Evolutionary conservation across 352 stramenopile species (phyloP).

Genomic region (Globisporangium paroecandrum): DNA sequence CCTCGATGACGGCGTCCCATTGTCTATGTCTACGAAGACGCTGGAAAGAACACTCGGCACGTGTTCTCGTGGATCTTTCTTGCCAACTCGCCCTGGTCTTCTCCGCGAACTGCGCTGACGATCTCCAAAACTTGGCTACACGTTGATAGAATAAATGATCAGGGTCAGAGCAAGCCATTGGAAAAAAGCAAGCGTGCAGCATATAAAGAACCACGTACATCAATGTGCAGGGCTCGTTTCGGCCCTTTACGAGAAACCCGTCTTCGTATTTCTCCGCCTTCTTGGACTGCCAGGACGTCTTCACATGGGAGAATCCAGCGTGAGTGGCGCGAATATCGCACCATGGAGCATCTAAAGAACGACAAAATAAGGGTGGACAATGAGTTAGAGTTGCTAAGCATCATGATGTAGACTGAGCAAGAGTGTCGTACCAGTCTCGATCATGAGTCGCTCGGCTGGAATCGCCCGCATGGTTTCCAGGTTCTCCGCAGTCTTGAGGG

Average conservation of each 20-base stretch:
- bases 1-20: not conserved
- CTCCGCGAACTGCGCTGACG: conserved; percentile 57
- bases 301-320: conserved; percentile 84
- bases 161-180: not conserved
- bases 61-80: conserved; percentile 57
- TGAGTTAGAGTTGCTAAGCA: not conserved
- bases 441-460: conserved; percentile 89
- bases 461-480: conserved; percentile 90
- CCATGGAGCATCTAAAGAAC: conserved; percentile 89
- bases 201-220: conserved; percentile 64
- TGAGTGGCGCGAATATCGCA: conserved; percentile 95
- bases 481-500: conserved; percentile 94
- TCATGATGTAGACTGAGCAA: not conserved
- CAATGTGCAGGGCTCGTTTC: conserved; percentile 95
- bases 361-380: not conserved
- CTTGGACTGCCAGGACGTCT: conserved; percentile 87
- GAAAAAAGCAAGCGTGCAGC: not conserved
- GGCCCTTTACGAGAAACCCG: conserved; percentile 89
- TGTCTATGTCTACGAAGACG: conserved; percentile 3
- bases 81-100: conserved; percentile 46
- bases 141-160: not conserved
- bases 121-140: conserved; percentile 83
- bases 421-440: conserved; percentile 85
- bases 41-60: conserved; percentile 62
- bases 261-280: conserved; percentile 93